Evolutionary conservation across 345 rosid genomes (phyloP), one percentile per base, ranked within the genome.

Genomic region (Isatis tinctoria): DNA sequence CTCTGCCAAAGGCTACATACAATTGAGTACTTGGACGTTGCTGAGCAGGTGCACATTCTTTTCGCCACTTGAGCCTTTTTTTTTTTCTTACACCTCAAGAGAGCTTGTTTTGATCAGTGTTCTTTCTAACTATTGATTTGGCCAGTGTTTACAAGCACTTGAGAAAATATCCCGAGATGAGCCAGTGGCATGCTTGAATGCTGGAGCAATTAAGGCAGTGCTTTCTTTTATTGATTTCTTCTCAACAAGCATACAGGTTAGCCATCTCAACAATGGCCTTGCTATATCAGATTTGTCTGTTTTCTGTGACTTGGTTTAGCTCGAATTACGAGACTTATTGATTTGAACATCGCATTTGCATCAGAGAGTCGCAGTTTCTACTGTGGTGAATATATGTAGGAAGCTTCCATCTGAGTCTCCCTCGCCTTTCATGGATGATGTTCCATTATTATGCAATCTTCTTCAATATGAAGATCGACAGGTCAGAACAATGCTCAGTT

Each of bases 61-160:
- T 54, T 74, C 20, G 3, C 30, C 22, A 10, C 26, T 39, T 22
- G 16, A 45, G 33, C 6, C 14, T 2, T 17, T 45, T 45, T 37
- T 39, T 14, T 40, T 24, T 26, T 22, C n/a, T 45, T 28, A 36
- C 28, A 56, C 13, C 30, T 64, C 35, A n/a, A 28, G 45, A 69
- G 22, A 51, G 48, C 20, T 66, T 14, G 35, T 48, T 65, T 67
- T 72, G 9, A 16, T 72, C 1, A 2, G 1, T 51, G 11, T 60
- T 58, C 40, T 5, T 67, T 18, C 58, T 58, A 43, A 73, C 64
- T 74, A 3, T 59, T 74, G 52, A 9, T 20, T 74, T 54, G 26
- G 39, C 16, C 67, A 95, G 99, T 91, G 97, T 83, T 80, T 95
- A 87, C 97, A 95, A 92, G 99, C 99, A 69, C 82, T 95, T 86